Evolutionary conservation across 306 rosid species (phyloP), one percentile per base, ranked within the genome.

Genomic region (Fragaria ananassa): DNA sequence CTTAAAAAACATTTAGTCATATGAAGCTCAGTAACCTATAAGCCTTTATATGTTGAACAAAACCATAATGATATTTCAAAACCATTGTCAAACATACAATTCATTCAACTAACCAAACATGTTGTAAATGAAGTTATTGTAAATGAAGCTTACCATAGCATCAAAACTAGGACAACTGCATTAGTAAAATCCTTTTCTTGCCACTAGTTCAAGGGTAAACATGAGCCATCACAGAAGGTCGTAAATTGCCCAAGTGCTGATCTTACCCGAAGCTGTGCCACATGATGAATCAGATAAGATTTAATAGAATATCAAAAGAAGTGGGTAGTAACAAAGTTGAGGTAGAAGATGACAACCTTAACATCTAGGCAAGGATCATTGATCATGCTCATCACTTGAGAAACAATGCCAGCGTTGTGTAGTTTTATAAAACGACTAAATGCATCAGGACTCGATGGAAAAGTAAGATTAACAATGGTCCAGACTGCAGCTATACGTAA

Each of bases 351-450:
- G 81, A 80, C 68, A 53, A 92, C 97, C 97, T 88, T 88, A 41
- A 90, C 96, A 71, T 93, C 96, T 81, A 83, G 75, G 82, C 92
- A 89, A 54, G 91, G 81, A 86, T 93, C 96, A 70, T 85, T 83
- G 85, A 39, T 83, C 97, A 93, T 90, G 82, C 75, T 87, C 85
- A 89, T 87, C 81, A 90, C 35, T 82, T 83, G 97, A 86, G 89
- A 84, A 86, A 93, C 81, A 80, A 89, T 68, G 82, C 96, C 93
- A 77, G 90, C 80, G 77, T 78, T 79, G 18, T 84, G 90, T 44
- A 93, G 82, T 75, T 79, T 88, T 27, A 80, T 80, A 81, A 87
- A 68, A 46, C 93, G 91, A 13, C 67, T 78, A 45, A 50, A 79
- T 65, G 90, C 87, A 79, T 88, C 85, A 23, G 90, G 82, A 80